Conservation (phyloP, 805 yeast genomes). For the Lipomyces spencermartinsiae region DNA sequence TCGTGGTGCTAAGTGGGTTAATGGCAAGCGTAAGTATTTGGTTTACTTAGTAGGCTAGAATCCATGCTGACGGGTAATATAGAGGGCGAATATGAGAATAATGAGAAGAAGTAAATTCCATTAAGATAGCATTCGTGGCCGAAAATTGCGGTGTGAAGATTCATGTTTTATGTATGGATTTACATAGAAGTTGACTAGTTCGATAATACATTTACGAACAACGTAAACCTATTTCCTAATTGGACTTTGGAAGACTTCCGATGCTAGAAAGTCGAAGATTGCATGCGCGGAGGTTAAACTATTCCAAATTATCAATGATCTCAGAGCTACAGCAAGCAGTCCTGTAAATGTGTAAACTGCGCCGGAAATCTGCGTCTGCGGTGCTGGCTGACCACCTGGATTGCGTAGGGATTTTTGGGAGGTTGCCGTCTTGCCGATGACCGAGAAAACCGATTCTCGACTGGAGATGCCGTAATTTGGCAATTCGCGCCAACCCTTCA, state of each 20-base stretch:
- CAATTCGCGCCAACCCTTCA: too few relatives aligned
- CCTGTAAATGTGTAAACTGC: too few relatives aligned
- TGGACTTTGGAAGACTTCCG: not conserved
- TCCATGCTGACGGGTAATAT: not conserved
- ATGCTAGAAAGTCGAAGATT: too few relatives aligned
- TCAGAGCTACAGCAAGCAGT: too few relatives aligned
- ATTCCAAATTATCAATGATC: too few relatives aligned
- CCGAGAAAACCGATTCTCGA: too few relatives aligned
- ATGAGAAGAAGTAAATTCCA: conserved; percentile 14
- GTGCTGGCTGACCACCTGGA: too few relatives aligned
- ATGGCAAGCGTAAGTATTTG: conserved; percentile 56
- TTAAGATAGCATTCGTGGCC: not conserved
- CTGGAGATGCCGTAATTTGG: too few relatives aligned
- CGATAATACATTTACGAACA: not conserved
- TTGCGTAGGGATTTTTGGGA: too few relatives aligned
- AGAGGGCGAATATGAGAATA: conserved; percentile 20
- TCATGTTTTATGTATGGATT: not conserved
- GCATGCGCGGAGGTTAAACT: too few relatives aligned
- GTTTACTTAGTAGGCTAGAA: not conserved
- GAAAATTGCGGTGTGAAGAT: not conserved
- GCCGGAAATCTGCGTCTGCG: too few relatives aligned
- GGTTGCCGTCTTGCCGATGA: too few relatives aligned
- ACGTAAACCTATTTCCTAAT: not conserved
- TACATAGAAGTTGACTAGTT: not conserved
- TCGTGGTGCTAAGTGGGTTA: conserved; percentile 69